Base-by-base conservation (phyloP, 768 basidiomycete genomes). In the Tricholoma flavovirens region DNA sequence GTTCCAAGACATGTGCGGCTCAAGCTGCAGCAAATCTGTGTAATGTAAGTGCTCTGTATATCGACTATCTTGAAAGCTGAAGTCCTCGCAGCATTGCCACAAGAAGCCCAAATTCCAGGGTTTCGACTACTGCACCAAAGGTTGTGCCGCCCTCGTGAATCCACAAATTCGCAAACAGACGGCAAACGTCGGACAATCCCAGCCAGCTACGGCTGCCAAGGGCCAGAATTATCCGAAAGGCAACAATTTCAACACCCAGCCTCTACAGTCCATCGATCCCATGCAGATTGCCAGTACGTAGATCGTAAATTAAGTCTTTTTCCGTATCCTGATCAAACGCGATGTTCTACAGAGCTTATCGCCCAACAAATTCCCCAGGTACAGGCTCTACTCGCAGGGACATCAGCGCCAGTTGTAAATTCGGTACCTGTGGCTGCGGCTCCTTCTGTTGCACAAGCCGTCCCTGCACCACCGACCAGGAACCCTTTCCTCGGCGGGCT, bases 111-210 rank as follows among this genome's bases (percentile, higher is more conserved):
- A 83, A 66, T 82, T 77, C 62, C 78, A 75, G 60, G 76, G 72
- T 59, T 81, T 82, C 60, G 78, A 81, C 51, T 87, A 77, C 61
- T 87, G 86, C 56, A 82, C 86, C 54, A 82, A 83, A 74, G 82
- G 78, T 53, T 86, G 85, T 61, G 84, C 83, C 15, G 66, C 75
- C 14, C 57, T 75, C 49, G 83, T 83, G 19, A 69, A 67, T 29
- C 63, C 69, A 10, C 54, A 51, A 53, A 61, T 59, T n/a, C 67
- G 64, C 4, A 67, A 62, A 22, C 21, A 56, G 38, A 49, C 59
- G 6, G 42, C 57, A 15, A 59, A 55, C 19, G 30, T 43, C 35
- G 29, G 24, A 22, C 49, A 42, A 32, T 11, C 38, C 6, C 53
- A 51, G 30, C 38, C 54, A 7, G 30, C 59, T 61, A 61, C 58